A percentile compares a stretch with the other conserved stretches of the same genome.
These are phyloP conservation scores for Podospora australis DNA, from an alignment of 495 filamentous ascomycete species.

Conservation along the genomic window DNA sequence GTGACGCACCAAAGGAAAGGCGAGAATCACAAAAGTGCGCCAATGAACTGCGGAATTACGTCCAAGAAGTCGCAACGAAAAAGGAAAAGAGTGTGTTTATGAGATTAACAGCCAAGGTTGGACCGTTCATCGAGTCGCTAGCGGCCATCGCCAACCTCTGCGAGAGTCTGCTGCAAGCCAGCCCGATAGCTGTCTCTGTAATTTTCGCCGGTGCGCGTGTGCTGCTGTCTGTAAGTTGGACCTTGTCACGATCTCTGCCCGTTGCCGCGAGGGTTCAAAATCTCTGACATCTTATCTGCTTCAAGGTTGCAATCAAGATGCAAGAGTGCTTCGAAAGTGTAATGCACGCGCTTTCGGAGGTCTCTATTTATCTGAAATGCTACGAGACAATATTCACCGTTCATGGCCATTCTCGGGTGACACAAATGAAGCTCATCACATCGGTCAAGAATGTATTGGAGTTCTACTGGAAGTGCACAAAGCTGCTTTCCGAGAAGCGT, in stretches of 20 bases:
- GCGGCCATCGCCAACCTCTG: slow-evolving; percentile 4
- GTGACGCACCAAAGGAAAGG: neutral
- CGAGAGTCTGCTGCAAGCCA: slow-evolving; percentile 3
- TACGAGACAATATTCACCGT: slow-evolving; percentile 6
- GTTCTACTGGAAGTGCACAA: slow-evolving; percentile 12
- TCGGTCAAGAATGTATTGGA: slow-evolving; percentile 10
- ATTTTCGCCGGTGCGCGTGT: slow-evolving; percentile 10
- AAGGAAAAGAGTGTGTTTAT: neutral
- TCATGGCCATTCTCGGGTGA: neutral
- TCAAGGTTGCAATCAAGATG: slow-evolving; percentile 7
- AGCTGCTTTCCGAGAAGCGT: slow-evolving; percentile 10
- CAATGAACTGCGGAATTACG: neutral
- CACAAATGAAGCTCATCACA: slow-evolving; percentile 4
- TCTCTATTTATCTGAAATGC: slow-evolving; percentile 5
- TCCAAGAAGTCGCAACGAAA: neutral
- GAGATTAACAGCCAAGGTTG: neutral
- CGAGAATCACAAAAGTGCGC: neutral
- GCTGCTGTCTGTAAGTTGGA: slow-evolving; percentile 7
- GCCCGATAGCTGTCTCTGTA: slow-evolving; percentile 10
- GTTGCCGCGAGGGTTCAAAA: no score
- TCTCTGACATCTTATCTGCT: no score
- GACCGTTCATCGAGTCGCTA: slow-evolving; percentile 5
- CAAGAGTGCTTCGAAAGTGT: slow-evolving; percentile 12
- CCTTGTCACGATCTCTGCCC: no score
- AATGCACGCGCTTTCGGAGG: slow-evolving; percentile 4